Evolutionary conservation across 805 yeast genomes (phyloP), one percentile per base, ranked within the genome.

Genomic region (Zygosaccharomyces lentus): DNA sequence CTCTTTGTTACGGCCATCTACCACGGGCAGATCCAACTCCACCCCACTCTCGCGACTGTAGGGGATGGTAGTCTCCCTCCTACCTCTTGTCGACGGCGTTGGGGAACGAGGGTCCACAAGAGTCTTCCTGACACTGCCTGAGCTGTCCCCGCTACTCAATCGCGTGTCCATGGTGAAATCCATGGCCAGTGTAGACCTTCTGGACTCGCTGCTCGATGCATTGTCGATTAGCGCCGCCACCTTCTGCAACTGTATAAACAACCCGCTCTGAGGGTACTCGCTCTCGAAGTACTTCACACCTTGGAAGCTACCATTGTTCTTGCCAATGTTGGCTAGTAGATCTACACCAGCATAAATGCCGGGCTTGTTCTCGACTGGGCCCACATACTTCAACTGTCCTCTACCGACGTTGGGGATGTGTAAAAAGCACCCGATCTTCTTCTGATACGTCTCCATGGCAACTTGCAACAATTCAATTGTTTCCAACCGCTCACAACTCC

Each of bases 331-430:
- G 0, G 76, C 81, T n/a, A 80, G 57, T 35, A 91, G 69, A 62
- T 91, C 97, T 5, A 91, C 75, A 2, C 99, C 99, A 4, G 90
- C 96, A 69, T 82, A 91, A 9, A 73, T 71, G 0, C 96, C 96
- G 6, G 68, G 65, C 58, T 86, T 87, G 17, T 82, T 82, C 17
- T 80, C 76, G 13, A 91, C 87, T 2, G 74, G 65, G 1, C 96
- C 99, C 16, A 81, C 71, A 64, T 76, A 90, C 48, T 80, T 73
- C 43, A 90, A 68, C 9, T 81, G 70, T 1, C 90, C 96, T 34
- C 69, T 67, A 19, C 86, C 81, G 9, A 85, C 80, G 8, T 85
- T 86, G 0, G 95, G 95, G 1, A 84, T 72, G 37, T 66, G 65
- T 16, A 78, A 52, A 23, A 57, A 53, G 50, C 60, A 52, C 4